phyloP scores from a whole-genome alignment of 2,329 filamentous ascomycete genomes.

The Botrytis galanthina region DNA sequence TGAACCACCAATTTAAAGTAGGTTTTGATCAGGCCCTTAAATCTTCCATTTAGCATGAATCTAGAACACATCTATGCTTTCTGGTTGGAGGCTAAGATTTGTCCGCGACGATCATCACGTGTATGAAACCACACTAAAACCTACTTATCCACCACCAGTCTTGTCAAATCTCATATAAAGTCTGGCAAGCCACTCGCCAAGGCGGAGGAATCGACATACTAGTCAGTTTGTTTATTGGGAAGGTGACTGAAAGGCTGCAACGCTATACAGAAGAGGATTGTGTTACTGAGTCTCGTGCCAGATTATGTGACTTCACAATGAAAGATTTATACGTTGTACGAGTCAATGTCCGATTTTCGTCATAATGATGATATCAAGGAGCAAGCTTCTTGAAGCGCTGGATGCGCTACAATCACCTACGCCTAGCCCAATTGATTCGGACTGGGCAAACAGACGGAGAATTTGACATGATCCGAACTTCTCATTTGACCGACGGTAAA shows the following conservation, averaged over 20 bases:
- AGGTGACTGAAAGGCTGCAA: not conserved
- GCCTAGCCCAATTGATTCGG: not conserved
- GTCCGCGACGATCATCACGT: conserved; percentile 6
- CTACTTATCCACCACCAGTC: not conserved
- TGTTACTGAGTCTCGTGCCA: not conserved
- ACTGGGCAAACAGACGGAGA: not conserved
- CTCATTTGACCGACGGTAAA: too few species aligned
- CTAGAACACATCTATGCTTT: not conserved
- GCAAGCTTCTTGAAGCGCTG: not conserved
- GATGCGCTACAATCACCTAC: not conserved
- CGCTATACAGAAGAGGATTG: not conserved
- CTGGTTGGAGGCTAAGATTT: conserved; percentile 13
- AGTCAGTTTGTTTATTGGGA: not conserved
- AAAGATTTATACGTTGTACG: not conserved
- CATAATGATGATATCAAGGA: not conserved
- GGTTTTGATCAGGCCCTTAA: not conserved
- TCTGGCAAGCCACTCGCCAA: not conserved
- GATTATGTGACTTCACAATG: not conserved
- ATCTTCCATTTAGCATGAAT: conserved; percentile 12
- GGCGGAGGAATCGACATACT: not conserved
- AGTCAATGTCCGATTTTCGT: not conserved
- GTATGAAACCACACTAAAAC: not conserved
- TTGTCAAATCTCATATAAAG: not conserved
- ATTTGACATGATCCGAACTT: not conserved
- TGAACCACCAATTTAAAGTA: not conserved